A percentile compares a stretch with the other conserved stretches of the same genome.
phyloP scores from a whole-genome alignment of 2,329 filamentous ascomycete species.

The Alternaria sp. region DNA sequence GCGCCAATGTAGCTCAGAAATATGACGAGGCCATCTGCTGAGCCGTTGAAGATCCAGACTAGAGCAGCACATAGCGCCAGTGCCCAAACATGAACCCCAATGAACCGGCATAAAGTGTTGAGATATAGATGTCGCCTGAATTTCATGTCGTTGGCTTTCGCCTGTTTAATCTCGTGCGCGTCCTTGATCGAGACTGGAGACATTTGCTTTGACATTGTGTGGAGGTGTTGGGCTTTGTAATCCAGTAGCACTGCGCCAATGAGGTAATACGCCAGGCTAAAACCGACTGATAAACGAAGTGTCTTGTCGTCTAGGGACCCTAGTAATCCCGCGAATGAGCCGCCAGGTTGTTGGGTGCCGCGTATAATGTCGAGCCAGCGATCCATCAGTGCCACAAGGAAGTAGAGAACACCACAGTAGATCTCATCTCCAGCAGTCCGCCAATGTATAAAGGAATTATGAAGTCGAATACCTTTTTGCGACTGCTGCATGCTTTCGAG shows the following conservation, averaged over 20 bases:
- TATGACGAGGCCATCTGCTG: conserved; percentile 55
- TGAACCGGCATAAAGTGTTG: conserved; percentile 59
- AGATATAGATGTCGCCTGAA: conserved; percentile 61
- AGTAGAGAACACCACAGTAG: conserved; percentile 63
- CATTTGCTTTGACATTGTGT: conserved; percentile 55
- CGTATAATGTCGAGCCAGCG: conserved; percentile 62
- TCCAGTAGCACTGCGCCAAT: conserved; percentile 66
- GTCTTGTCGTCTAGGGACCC: conserved; percentile 35
- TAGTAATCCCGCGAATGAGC: conserved; percentile 50
- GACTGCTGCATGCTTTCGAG: conserved; percentile 61
- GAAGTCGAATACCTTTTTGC: conserved; percentile 63
- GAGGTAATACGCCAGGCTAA: conserved; percentile 66
- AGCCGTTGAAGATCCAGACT: conserved; percentile 61
- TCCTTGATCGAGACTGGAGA: conserved; percentile 53
- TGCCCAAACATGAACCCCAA: conserved; percentile 63
- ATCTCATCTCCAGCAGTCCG: conserved; percentile 64
- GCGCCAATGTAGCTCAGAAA: conserved; percentile 60
- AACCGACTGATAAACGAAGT: conserved; percentile 60
- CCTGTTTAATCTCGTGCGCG: conserved; percentile 54
- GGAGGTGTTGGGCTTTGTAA: conserved; percentile 62
- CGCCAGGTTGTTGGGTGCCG: conserved; percentile 50
- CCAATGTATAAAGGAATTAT: conserved; percentile 67
- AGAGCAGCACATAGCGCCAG: conserved; percentile 59
- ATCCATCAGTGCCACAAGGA: conserved; percentile 63
- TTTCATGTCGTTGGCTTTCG: conserved; percentile 56